Evolutionary conservation across 2,329 filamentous ascomycete species (phyloP), one percentile per base, ranked within the genome.

Genomic region (Lasiodiplodia citricola): DNA sequence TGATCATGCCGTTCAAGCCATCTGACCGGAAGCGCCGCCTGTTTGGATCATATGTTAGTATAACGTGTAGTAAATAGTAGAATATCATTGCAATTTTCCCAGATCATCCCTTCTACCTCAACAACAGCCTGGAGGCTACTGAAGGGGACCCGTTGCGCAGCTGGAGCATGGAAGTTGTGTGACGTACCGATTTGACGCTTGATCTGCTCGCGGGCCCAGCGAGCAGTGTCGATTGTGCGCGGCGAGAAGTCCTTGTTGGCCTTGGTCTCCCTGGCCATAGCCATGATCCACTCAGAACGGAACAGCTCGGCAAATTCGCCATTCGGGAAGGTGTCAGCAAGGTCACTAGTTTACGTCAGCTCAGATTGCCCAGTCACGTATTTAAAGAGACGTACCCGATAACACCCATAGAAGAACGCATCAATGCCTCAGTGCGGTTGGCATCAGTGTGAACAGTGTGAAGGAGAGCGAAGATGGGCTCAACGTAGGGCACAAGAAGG

Each of bases 131-230:
- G 7, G 31, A 1, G 31, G 31, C 31, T 35, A 35, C 7, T 47
- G 44, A n/a, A 47, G 44, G 14, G n/a, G n/a, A 21, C 21, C 44
- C 18, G 44, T 47, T 47, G 44, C 44, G 21, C 8, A 47, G 18
- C 5, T 60, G 23, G 4, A n/a, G 38, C 4, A 21, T 44, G 18
- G 28, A 23, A 60, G 13, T n/a, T 16, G 28, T 21, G 3, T 21
- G 4, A 55, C 66, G 14, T 68, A 82, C 80, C 80, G 65, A 90
- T 82, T 82, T 99, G 96, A 75, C 93, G 92, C 87, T 97, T 98
- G 80, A 98, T 94, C 80, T 97, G 94, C 83, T 98, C 96, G 70
- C 95, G 91, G 71, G 96, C 94, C 96, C 96, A 99, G 75, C 95
- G 92, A 78, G 96, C 96, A 57, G 96, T 98, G 73, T 97, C 93